A percentile compares a stretch with the other conserved stretches of the same genome.
phyloP scores from a whole-genome alignment of 345 rosid species.

The Lumnitzera racemosa region DNA sequence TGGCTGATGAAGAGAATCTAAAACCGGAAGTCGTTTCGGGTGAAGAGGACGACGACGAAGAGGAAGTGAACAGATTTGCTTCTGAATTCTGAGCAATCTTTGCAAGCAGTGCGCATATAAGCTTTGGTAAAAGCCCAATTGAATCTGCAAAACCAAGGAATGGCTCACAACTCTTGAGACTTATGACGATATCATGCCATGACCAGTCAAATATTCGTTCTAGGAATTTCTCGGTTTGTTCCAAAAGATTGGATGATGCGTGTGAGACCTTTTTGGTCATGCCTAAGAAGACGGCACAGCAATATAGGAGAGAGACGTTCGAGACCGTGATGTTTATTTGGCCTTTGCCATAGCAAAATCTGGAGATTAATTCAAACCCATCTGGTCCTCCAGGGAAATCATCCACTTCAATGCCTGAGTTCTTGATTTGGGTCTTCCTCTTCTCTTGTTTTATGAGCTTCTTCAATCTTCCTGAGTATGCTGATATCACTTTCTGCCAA shows the following conservation, averaged over 20 bases:
- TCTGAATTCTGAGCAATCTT: slow-evolving; percentile 58
- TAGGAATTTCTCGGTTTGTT: slow-evolving; percentile 46
- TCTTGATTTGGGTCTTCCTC: slow-evolving; percentile 34
- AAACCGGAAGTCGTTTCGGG: slow-evolving; percentile 35
- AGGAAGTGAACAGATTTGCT: slow-evolving; percentile 23
- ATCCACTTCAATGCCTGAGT: slow-evolving; percentile 24
- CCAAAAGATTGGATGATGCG: slow-evolving; percentile 37
- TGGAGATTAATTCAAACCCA: slow-evolving; percentile 59
- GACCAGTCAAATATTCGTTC: slow-evolving; percentile 60
- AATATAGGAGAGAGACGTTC: slow-evolving; percentile 48
- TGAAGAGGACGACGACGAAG: slow-evolving; percentile 48
- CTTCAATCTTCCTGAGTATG: slow-evolving; percentile 48
- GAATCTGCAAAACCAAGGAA: slow-evolving; percentile 49
- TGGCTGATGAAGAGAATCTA: slow-evolving; percentile 34
- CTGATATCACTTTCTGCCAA: slow-evolving; percentile 40
- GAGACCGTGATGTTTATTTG: slow-evolving; percentile 37
- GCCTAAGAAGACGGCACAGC: slow-evolving; percentile 53
- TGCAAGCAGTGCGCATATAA: slow-evolving; percentile 39
- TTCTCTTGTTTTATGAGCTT: slow-evolving; percentile 43
- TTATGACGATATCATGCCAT: slow-evolving; percentile 38
- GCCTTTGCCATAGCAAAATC: slow-evolving; percentile 63
- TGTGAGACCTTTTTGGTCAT: slow-evolving; percentile 46
- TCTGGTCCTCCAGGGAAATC: slow-evolving; percentile 61
- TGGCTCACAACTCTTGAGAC: slow-evolving; percentile 53
- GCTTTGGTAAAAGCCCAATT: slow-evolving; percentile 43